Conservation (phyloP, 768 basidiomycete genomes). For the Suillus luteus region DNA sequence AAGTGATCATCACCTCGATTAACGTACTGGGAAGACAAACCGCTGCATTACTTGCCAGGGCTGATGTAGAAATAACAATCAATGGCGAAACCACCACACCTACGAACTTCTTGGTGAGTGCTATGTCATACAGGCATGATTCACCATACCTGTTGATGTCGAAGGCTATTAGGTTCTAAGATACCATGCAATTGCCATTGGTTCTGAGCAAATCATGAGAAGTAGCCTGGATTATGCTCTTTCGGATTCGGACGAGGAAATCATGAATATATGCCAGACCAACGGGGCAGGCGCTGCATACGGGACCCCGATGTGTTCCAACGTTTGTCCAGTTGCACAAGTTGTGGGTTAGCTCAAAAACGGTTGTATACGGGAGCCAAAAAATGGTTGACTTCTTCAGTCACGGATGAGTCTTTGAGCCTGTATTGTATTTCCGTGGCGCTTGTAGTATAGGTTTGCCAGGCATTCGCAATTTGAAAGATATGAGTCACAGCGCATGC, state of each 20-base stretch:
- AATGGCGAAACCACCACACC: conserved; percentile 18
- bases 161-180: conserved; percentile 5
- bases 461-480: background rate
- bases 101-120: conserved; percentile 20
- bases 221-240: background rate
- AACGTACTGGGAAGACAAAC: conserved; percentile 29
- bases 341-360: no score
- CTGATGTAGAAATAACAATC: conserved; percentile 21
- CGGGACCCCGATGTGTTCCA: no score
- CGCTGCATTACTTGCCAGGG: conserved; percentile 7
- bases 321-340: no score
- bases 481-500: background rate
- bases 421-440: no score
- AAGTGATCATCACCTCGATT: conserved; percentile 30
- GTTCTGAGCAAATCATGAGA: conserved; percentile 17
- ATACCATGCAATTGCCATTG: conserved; percentile 8
- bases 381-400: no score
- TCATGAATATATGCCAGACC: no score
- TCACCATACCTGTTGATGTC: background rate
- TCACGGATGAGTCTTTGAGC: no score
- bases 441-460: no score
- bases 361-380: no score
- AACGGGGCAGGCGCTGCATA: no score
- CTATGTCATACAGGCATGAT: background rate
- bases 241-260: no score